Evolutionary conservation across 2,329 filamentous ascomycete genomes (phyloP), one percentile per base, ranked within the genome.

Genomic region (Colletotrichum trifolii): DNA sequence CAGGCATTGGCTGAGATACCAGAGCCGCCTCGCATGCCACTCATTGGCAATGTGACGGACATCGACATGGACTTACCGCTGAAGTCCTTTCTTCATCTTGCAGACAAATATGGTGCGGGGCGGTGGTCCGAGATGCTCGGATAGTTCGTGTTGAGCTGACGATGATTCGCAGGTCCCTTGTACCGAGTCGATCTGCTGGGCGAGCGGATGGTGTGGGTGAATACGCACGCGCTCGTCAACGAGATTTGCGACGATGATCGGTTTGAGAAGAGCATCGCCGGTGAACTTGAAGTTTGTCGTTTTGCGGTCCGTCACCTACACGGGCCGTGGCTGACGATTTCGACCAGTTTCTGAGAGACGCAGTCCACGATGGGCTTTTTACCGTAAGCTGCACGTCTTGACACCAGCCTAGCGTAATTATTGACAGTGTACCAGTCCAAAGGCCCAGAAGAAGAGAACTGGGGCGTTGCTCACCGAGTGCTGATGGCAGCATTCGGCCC

Each of bases 401-500:
- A 10, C 40, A 43, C 13, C 7, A 15, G 10, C 7, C 3, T 11
- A 43, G 13, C 13, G 40, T 15, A 15, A 43, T 43, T 15, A 43
- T 8, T 46, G 42, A 6, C 42, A 8, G 3, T 4, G 15, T 1
- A 5, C 11, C 9, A 60, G 48, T 45, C 46, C 8, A 65, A 53
- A 36, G 47, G 57, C 3, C 52, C 45, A 6, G 68, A 61, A 12
- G 65, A 71, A 38, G 60, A 64, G 43, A 66, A 64, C 35, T 71
- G 69, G 68, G 57, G 81, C 17, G 83, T 89, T 66, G 90, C 91
- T 34, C 86, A 92, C 71, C 79, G 88, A 17, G 77, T 89, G 9
- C 77, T 93, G 58, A 84, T 90, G 71, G 89, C 90, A 0, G 89
- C 89, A 1, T 92, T 93, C 72, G 90, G 90, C 0, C 90, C 90